Evolutionary conservation across 768 basidiomycete species (phyloP).

Genomic region (Calocybe gangraenosa): DNA sequence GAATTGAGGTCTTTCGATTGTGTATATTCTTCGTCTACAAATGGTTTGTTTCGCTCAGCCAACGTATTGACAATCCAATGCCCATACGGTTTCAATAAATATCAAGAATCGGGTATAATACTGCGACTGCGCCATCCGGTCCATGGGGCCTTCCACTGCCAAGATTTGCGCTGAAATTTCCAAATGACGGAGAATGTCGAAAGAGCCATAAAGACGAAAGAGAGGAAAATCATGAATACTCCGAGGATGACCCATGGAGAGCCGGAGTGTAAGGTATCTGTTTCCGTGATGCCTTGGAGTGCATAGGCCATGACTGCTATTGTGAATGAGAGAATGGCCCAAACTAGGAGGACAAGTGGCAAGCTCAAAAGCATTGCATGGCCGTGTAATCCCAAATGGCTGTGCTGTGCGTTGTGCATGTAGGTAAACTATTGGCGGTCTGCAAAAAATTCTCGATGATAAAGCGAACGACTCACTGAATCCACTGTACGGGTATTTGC

Average conservation of each 20-base stretch:
- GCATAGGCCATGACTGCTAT: conserved; percentile 42
- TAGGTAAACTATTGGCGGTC: conserved; percentile 40
- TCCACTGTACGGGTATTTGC: conserved; percentile 38
- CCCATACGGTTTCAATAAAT: too few species aligned
- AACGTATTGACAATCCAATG: too few species aligned
- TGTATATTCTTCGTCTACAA: too few species aligned
- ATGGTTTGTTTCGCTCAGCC: too few species aligned
- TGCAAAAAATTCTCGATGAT: neutral
- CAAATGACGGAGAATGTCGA: conserved; percentile 50
- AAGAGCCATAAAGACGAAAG: conserved; percentile 34
- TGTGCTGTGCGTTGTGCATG: conserved; percentile 47
- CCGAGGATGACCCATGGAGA: conserved; percentile 38
- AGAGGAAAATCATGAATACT: conserved; percentile 35
- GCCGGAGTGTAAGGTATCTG: conserved; percentile 18
- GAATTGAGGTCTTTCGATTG: too few species aligned
- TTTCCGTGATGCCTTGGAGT: conserved; percentile 28
- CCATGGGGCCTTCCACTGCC: conserved; percentile 16
- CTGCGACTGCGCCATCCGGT: conserved; percentile 3
- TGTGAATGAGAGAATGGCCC: conserved; percentile 49
- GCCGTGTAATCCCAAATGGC: conserved; percentile 40
- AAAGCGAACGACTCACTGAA: conserved; percentile 28
- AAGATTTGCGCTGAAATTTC: conserved; percentile 32
- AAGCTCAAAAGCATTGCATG: conserved; percentile 49
- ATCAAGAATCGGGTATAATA: neutral
- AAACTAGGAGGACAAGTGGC: conserved; percentile 50